A percentile compares a stretch with the other conserved stretches of the same genome.
phyloP scores from a whole-genome alignment of 2,329 filamentous ascomycete genomes.

The Ophiostoma perfectum region DNA sequence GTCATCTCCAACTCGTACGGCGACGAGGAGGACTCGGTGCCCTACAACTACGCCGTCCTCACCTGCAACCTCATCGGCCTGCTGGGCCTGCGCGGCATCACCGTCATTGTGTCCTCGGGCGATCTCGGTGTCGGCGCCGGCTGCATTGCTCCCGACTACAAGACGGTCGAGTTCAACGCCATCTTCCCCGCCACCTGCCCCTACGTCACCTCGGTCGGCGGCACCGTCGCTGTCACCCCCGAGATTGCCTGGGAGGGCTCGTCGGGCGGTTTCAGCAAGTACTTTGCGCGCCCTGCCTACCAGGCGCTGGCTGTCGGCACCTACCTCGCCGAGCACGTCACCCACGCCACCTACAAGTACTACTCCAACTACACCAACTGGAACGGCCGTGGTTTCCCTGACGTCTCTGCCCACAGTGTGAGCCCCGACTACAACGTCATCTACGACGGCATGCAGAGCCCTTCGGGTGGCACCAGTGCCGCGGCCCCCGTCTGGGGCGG shows the following conservation, averaged over 20 bases:
- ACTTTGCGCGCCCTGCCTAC: constrained; percentile 41
- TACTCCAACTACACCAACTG: constrained; percentile 46
- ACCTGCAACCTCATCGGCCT: constrained; percentile 56
- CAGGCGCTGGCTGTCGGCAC: constrained; percentile 42
- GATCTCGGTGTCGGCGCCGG: constrained; percentile 41
- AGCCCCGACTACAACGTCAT: constrained; percentile 32
- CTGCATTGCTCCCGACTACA: constrained; percentile 30
- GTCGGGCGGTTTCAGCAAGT: constrained; percentile 48
- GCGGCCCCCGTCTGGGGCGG: constrained; percentile 58
- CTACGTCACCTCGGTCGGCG: constrained; percentile 59
- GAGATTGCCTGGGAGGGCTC: constrained; percentile 51
- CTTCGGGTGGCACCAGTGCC: constrained; percentile 42
- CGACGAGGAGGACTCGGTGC: constrained; percentile 57
- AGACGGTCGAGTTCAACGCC: constrained; percentile 40
- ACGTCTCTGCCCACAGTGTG: constrained; percentile 30
- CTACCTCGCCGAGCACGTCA: constrained; percentile 36
- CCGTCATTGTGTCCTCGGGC: constrained; percentile 60
- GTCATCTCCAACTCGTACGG: constrained; percentile 67
- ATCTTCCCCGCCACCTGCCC: constrained; percentile 43
- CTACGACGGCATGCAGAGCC: constrained; percentile 30
- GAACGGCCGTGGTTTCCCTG: constrained; percentile 31
- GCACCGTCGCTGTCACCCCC: constrained; percentile 44
- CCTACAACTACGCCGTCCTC: constrained; percentile 49
- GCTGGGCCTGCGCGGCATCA: constrained; percentile 60
- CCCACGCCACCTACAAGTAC: constrained; percentile 38